Conservation (phyloP, 2,329 filamentous ascomycete species). For the Pseudogymnoascus sp. region DNA sequence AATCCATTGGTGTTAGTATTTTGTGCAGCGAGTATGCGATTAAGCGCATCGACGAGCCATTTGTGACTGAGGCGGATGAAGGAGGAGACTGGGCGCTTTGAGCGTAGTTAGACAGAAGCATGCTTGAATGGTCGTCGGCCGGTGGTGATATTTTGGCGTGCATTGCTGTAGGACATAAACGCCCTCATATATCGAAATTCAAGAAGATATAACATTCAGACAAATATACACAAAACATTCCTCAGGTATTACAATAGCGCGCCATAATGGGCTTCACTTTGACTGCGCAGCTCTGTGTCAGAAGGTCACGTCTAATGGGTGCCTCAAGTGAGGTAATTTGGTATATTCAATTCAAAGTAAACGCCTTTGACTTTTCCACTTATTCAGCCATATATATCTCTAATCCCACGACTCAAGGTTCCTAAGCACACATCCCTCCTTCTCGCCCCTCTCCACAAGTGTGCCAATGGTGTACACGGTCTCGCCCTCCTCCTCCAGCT, state of each 20-base stretch:
- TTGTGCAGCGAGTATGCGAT: constrained; percentile 93
- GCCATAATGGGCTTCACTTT: background rate
- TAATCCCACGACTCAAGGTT: constrained; percentile 40
- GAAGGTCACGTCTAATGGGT: background rate
- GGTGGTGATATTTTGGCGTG: background rate
- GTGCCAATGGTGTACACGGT: constrained; percentile 69
- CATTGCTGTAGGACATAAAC: background rate
- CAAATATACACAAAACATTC: background rate
- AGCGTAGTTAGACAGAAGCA: constrained; percentile 12
- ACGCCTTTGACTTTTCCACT: constrained; percentile 4
- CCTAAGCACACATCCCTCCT: constrained; percentile 55
- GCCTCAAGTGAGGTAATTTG: background rate
- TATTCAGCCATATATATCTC: background rate
- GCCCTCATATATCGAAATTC: background rate
- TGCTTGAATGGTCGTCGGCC: background rate
- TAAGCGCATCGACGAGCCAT: constrained; percentile 88
- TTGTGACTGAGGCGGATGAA: constrained; percentile 68
- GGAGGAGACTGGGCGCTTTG: constrained; percentile 71
- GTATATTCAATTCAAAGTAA: constrained; percentile 9
- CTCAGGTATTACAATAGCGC: background rate
- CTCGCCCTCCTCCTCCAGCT: constrained; percentile 64
- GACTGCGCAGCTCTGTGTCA: background rate
- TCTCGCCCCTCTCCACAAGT: constrained; percentile 51
- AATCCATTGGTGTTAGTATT: constrained; percentile 51
- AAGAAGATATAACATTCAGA: background rate